These are phyloP conservation scores for Alloteropsis angusta DNA, from an alignment of 202 grass and related monocot species.

Conservation along the genomic window DNA sequence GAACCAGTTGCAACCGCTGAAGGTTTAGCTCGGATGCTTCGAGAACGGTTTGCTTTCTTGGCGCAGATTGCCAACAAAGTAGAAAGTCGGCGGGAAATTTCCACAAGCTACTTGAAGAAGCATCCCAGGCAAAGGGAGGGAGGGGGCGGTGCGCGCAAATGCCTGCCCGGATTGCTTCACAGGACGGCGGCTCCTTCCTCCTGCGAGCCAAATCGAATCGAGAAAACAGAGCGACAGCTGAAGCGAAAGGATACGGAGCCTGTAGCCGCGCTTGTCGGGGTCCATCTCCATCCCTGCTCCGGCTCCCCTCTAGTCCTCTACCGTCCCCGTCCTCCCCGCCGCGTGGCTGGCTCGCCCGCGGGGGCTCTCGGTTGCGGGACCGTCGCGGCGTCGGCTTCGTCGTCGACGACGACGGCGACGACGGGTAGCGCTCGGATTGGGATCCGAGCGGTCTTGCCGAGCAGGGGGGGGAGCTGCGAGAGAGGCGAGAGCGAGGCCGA, in stretches of 20 bases:
- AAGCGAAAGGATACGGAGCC: constrained; percentile 86
- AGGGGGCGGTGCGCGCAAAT: constrained; percentile 16
- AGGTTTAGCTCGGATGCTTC: not conserved
- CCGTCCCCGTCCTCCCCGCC: not conserved
- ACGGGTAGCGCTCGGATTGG: constrained; percentile 2
- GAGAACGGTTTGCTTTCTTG: not conserved
- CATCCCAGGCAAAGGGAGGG: not conserved
- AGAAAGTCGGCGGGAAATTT: not conserved
- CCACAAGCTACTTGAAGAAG: not conserved
- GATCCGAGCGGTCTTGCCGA: constrained; percentile 30
- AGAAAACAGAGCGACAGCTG: constrained; percentile 14
- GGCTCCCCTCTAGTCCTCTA: not conserved
- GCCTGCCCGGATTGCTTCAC: constrained; percentile 5
- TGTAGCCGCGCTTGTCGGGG: constrained; percentile 78
- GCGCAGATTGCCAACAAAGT: not conserved
- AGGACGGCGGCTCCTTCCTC: not conserved
- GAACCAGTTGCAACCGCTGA: not conserved
- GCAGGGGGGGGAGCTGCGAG: not conserved
- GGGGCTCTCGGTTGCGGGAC: too few species aligned
- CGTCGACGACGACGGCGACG: constrained; percentile 9
- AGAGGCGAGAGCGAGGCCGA: not conserved
- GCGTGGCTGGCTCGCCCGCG: not conserved
- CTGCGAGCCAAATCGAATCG: constrained; percentile 12
- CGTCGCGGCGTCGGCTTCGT: too few species aligned
- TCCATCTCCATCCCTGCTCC: constrained; percentile 39